These are phyloP conservation scores for Aspergillus thermomutatus DNA, from an alignment of 2,329 filamentous ascomycete species.

Conservation along the genomic window DNA sequence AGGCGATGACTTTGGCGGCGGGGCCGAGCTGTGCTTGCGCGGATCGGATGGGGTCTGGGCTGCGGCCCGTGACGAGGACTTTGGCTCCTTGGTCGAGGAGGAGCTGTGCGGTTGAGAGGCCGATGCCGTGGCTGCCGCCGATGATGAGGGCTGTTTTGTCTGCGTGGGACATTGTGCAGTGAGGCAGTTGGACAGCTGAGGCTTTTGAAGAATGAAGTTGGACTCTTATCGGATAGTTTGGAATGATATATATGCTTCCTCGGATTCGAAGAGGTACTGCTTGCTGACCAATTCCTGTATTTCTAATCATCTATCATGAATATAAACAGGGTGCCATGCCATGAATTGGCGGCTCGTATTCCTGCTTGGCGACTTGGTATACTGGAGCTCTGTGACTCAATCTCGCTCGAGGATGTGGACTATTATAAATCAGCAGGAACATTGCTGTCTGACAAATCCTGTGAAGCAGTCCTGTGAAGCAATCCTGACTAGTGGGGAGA, in stretches of 20 bases:
- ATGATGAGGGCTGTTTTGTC: constrained; percentile 8
- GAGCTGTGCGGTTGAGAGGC: constrained; percentile 10
- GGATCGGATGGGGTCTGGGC: constrained; percentile 1
- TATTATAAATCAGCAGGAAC: neutral
- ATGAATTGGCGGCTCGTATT: neutral
- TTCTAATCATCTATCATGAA: neutral
- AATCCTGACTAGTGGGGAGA: neutral
- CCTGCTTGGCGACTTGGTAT: neutral
- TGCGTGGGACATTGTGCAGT: neutral
- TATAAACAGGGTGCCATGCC: neutral
- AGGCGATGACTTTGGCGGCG: neutral
- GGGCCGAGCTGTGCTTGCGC: constrained; percentile 2
- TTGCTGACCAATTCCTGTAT: neutral
- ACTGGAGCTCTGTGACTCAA: neutral
- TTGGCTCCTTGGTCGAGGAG: constrained; percentile 2
- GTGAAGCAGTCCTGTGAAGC: neutral
- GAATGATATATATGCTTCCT: neutral
- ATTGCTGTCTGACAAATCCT: neutral
- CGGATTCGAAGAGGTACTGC: neutral
- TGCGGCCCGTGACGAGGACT: constrained; percentile 13
- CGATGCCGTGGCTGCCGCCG: constrained; percentile 13
- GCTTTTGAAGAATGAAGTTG: neutral
- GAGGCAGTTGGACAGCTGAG: too few species aligned
- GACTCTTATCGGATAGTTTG: neutral
- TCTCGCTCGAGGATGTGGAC: neutral